Conservation (phyloP, 2,329 filamentous ascomycete species). For the Xylaria sp. region DNA sequence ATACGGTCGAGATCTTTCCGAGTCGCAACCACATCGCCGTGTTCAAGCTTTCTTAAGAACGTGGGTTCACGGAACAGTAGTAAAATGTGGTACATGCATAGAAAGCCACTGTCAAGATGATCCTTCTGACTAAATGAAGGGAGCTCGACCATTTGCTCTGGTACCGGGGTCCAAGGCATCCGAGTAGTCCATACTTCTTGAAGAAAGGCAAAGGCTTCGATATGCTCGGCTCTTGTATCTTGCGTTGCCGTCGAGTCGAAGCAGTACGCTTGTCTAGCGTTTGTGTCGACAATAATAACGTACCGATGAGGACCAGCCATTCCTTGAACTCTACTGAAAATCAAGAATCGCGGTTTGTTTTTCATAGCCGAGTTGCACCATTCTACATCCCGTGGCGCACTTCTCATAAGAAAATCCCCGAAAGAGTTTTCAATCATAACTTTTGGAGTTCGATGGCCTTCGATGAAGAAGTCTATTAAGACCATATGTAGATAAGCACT, state of each 20-base stretch:
- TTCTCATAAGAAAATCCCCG: conserved; percentile 9
- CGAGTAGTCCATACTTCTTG: conserved; percentile 11
- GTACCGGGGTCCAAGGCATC: conserved; percentile 8
- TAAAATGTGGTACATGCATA: conserved; percentile 20
- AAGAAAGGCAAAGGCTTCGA: conserved; percentile 8
- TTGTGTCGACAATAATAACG: conserved; percentile 15
- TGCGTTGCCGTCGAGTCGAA: conserved; percentile 18
- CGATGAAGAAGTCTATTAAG: conserved; percentile 6
- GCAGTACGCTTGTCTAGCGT: conserved; percentile 11
- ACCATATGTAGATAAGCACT: conserved; percentile 26
- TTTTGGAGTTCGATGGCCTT: neutral
- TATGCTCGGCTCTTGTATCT: conserved; percentile 10
- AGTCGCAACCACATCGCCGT: neutral
- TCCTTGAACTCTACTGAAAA: conserved; percentile 9
- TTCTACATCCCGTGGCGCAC: neutral
- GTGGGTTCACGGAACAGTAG: conserved; percentile 12
- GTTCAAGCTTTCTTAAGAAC: neutral
- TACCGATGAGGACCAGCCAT: conserved; percentile 10
- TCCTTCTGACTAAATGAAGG: conserved; percentile 3
- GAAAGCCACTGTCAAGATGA: neutral
- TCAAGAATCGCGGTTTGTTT: conserved; percentile 13
- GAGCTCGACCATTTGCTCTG: conserved; percentile 16
- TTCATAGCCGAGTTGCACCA: neutral
- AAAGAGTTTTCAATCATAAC: conserved; percentile 13
- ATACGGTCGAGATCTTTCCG: conserved; percentile 2